Conservation (phyloP, 2,329 filamentous ascomycete genomes). For the Colletotrichum lupini region DNA sequence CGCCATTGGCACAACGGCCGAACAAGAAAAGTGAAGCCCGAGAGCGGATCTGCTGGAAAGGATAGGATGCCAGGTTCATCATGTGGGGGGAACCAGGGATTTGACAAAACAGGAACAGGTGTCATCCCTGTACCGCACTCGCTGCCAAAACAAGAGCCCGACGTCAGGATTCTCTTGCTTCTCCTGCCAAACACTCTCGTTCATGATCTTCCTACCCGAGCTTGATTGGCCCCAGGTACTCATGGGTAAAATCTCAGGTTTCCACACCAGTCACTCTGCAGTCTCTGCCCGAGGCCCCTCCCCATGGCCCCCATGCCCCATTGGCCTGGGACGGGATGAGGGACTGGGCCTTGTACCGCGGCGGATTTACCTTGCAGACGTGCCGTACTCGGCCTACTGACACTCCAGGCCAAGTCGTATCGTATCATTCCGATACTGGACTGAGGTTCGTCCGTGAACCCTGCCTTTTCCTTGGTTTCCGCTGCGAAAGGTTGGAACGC, state of each 20-base stretch:
- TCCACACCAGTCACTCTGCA: conserved; percentile 34
- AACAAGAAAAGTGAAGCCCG: conserved; percentile 32
- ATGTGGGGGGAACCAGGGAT: conserved; percentile 41
- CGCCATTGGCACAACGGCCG: conserved; percentile 25
- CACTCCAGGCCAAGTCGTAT: conserved; percentile 37
- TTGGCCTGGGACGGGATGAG: conserved; percentile 21
- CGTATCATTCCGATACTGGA: conserved; percentile 37
- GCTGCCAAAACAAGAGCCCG: conserved; percentile 41
- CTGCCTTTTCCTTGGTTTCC: conserved; percentile 23
- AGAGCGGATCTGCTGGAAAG: conserved; percentile 39
- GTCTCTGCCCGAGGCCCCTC: conserved; percentile 31
- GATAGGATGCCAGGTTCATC: conserved; percentile 37
- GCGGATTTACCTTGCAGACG: conserved; percentile 45
- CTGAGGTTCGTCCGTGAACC: conserved; percentile 39
- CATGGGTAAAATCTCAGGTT: conserved; percentile 38
- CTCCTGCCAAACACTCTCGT: conserved; percentile 45
- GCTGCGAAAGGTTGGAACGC: conserved; percentile 25
- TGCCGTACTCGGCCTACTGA: conserved; percentile 35
- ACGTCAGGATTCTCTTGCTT: conserved; percentile 43
- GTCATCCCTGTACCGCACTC: conserved; percentile 35
- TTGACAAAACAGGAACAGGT: conserved; percentile 41
- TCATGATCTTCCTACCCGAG: conserved; percentile 44
- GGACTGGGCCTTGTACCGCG: conserved; percentile 37
- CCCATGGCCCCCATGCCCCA: conserved; percentile 31
- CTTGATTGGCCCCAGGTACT: conserved; percentile 39